These are phyloP conservation scores for Onygena corvina DNA, from an alignment of 2,329 filamentous ascomycete genomes.

Conservation along the genomic window DNA sequence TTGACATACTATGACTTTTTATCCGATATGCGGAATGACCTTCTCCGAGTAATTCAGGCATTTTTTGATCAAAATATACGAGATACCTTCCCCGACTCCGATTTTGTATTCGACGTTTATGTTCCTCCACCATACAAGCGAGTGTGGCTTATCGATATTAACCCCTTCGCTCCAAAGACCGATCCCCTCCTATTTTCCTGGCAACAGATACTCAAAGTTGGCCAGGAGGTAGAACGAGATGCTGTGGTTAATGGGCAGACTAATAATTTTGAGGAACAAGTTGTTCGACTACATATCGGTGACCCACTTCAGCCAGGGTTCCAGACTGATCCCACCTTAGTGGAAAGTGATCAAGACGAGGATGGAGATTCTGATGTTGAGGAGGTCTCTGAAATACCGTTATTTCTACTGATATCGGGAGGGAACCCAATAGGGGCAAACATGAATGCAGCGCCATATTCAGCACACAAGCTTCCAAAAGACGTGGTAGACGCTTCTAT, in stretches of 20 bases:
- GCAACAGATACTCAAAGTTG: conserved; percentile 57
- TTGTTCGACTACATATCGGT: conserved; percentile 1
- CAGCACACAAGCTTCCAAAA: conserved; percentile 85
- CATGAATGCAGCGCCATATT: conserved; percentile 77
- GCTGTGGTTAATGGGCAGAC: conserved; percentile 37
- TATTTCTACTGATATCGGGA: conserved; percentile 65
- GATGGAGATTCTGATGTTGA: conserved; percentile 39
- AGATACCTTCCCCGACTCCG: conserved; percentile 67
- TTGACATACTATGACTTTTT: conserved; percentile 85
- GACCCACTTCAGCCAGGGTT: conserved; percentile 7
- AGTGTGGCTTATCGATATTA: conserved; percentile 84
- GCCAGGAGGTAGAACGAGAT: neutral
- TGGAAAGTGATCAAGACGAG: neutral
- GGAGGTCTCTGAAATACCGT: conserved; percentile 46
- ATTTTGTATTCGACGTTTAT: conserved; percentile 87
- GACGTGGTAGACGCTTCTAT: conserved; percentile 67
- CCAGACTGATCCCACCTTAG: neutral
- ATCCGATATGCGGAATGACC: conserved; percentile 49
- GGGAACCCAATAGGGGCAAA: conserved; percentile 82
- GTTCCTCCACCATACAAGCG: conserved; percentile 62
- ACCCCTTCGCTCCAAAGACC: conserved; percentile 82
- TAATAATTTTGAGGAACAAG: conserved; percentile 10
- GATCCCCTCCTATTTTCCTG: conserved; percentile 84
- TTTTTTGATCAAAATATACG: conserved; percentile 68
- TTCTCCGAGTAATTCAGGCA: conserved; percentile 56